These are phyloP conservation scores for Fraxinus pennsylvanica DNA, from an alignment of 257 asterid species.

Conservation along the genomic window DNA sequence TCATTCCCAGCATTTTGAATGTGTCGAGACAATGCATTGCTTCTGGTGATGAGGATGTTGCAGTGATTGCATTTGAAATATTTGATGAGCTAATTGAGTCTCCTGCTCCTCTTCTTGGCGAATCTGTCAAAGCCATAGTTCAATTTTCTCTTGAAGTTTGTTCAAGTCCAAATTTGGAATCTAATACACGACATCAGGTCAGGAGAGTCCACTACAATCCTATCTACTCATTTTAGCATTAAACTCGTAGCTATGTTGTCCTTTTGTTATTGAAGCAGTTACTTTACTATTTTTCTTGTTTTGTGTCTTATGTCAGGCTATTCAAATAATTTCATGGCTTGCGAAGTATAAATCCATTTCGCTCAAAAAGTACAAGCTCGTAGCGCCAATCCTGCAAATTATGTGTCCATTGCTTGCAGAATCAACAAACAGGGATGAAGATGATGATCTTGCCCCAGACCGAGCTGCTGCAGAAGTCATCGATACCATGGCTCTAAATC, in stretches of 20 bases:
- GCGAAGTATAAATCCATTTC: slow-evolving; percentile 83
- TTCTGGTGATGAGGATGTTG: slow-evolving; percentile 96
- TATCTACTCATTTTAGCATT: slow-evolving; percentile 14
- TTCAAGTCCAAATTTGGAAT: slow-evolving; percentile 72
- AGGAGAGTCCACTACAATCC: slow-evolving; percentile 22
- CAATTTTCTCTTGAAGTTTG: slow-evolving; percentile 98
- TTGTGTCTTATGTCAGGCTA: slow-evolving; percentile 59
- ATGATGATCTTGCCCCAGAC: slow-evolving; percentile 95
- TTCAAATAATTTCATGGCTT: slow-evolving; percentile 99
- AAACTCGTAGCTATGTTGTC: not conserved
- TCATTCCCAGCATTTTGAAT: slow-evolving; percentile 92
- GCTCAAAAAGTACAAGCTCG: slow-evolving; percentile 94
- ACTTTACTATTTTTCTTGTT: not conserved
- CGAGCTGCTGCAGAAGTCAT: slow-evolving; percentile 99
- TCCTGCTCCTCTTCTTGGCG: slow-evolving; percentile 99
- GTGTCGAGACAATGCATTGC: slow-evolving; percentile 96
- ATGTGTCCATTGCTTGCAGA: slow-evolving; percentile 96
- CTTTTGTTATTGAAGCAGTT: slow-evolving; percentile 15
- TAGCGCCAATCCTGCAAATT: slow-evolving; percentile 86
- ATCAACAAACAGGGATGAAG: slow-evolving; percentile 69
- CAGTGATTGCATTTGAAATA: slow-evolving; percentile 92
- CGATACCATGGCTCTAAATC: slow-evolving; percentile 89
- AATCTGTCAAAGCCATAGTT: slow-evolving; percentile 89
- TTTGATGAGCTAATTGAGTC: slow-evolving; percentile 99
- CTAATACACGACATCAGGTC: slow-evolving; percentile 97